Evolutionary conservation across 108 stramenopile species (phyloP).

Genomic region (Stephanodiscus triporus): DNA sequence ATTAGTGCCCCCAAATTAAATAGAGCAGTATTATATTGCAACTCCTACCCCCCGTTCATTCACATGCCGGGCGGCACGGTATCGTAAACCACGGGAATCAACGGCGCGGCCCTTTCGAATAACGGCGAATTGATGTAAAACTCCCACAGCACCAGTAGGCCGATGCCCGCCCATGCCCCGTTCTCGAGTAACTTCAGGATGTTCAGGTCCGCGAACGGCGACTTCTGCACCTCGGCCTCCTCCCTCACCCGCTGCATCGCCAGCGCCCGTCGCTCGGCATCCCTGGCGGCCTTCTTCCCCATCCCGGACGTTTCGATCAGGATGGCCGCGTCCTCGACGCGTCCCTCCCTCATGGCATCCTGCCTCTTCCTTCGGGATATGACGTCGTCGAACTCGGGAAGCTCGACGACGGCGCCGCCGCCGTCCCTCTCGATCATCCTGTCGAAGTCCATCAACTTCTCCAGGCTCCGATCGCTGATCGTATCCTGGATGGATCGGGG

Average conservation of each 20-base stretch:
- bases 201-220: slow-evolving; percentile 39
- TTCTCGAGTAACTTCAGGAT: slow-evolving; percentile 62
- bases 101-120: slow-evolving; percentile 81
- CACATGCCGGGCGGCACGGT: not conserved
- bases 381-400: slow-evolving; percentile 69
- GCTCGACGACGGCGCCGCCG: slow-evolving; percentile 27
- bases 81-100: slow-evolving; percentile 78
- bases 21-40: not conserved
- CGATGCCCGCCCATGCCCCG: slow-evolving; percentile 85
- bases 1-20: not conserved
- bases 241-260: slow-evolving; percentile 44
- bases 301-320: slow-evolving; percentile 35
- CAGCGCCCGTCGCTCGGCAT: slow-evolving; percentile 54
- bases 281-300: slow-evolving; percentile 68
- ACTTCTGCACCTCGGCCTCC: slow-evolving; percentile 40
- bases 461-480: slow-evolving; percentile 36
- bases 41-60: not conserved
- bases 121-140: slow-evolving; percentile 88
- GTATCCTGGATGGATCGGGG: slow-evolving; percentile 45
- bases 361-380: slow-evolving; percentile 36
- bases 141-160: slow-evolving; percentile 81
- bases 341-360: slow-evolving; percentile 35
- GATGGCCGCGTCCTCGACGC: slow-evolving; percentile 34
- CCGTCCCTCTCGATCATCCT: slow-evolving; percentile 64
- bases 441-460: slow-evolving; percentile 48